Evolutionary conservation across 2,329 filamentous ascomycete species (phyloP).

Genomic region (Colletotrichum ledebouriae): DNA sequence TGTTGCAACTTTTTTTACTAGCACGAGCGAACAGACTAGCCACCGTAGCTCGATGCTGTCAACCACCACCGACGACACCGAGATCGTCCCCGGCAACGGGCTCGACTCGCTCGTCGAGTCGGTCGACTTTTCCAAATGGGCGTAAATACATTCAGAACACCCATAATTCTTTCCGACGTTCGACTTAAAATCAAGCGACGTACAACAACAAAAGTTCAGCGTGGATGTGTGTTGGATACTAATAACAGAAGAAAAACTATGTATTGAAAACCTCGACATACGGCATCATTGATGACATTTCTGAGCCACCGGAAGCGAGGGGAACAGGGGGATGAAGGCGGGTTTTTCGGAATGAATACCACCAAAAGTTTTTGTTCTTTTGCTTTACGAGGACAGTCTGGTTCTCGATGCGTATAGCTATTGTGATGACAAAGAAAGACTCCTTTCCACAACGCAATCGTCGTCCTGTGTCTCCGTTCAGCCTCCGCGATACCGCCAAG

Average conservation of each 20-base stretch:
- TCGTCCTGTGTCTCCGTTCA: background rate
- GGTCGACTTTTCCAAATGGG: slow-evolving; percentile 57
- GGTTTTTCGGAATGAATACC: slow-evolving; percentile 36
- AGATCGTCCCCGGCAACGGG: slow-evolving; percentile 54
- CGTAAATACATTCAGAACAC: slow-evolving; percentile 43
- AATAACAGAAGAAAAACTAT: slow-evolving; percentile 16
- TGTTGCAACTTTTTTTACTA: slow-evolving; percentile 74
- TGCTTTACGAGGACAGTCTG: slow-evolving; percentile 4
- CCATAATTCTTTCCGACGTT: slow-evolving; percentile 18
- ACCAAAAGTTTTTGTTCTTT: slow-evolving; percentile 38
- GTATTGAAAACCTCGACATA: slow-evolving; percentile 15
- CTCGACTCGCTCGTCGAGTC: slow-evolving; percentile 53
- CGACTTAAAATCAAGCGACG: background rate
- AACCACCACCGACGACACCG: slow-evolving; percentile 67
- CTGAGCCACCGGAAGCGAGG: slow-evolving; percentile 5
- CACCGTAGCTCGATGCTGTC: slow-evolving; percentile 70
- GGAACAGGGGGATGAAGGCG: slow-evolving; percentile 16
- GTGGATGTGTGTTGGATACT: slow-evolving; percentile 15
- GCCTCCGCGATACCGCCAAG: too few species aligned
- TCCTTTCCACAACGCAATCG: background rate
- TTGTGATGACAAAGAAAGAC: slow-evolving; percentile 24
- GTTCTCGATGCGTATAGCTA: slow-evolving; percentile 17
- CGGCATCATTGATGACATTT: slow-evolving; percentile 26
- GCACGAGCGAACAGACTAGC: slow-evolving; percentile 67
- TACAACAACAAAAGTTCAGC: slow-evolving; percentile 15